phyloP scores from a whole-genome alignment of 345 rosid species.

The Nasturtium officinale region DNA sequence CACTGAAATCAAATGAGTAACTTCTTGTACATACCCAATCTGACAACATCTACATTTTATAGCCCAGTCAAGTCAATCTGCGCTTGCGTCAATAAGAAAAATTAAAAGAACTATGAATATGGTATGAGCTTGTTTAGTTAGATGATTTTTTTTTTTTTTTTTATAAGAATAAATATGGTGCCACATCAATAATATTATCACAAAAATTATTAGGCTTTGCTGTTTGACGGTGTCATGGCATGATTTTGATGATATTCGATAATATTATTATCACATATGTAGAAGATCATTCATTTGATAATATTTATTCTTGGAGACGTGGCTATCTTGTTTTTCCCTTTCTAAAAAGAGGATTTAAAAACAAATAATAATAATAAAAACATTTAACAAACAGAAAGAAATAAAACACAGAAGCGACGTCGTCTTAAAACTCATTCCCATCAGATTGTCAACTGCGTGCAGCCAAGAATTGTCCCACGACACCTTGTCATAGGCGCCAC shows the following conservation, averaged over 20 bases:
- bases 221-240: background rate
- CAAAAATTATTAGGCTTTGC: background rate
- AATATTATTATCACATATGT: background rate
- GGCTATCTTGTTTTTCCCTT: background rate
- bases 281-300: background rate
- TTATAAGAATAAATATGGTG: background rate
- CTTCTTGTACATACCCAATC: background rate
- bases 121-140: background rate
- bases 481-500: slow-evolving; percentile 78
- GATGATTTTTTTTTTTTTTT: background rate
- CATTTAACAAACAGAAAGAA: slow-evolving; percentile 23
- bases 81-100: background rate
- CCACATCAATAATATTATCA: background rate
- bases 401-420: slow-evolving; percentile 1
- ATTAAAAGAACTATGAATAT: background rate
- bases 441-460: slow-evolving; percentile 76
- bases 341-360: slow-evolving; percentile 5
- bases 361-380: slow-evolving; percentile 11
- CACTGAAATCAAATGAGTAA: background rate
- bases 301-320: background rate
- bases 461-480: slow-evolving; percentile 83
- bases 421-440: background rate
- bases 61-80: background rate
- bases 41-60: background rate
- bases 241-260: background rate